Conservation (phyloP, 768 basidiomycete genomes). For the Amanita pseudoporphyria region DNA sequence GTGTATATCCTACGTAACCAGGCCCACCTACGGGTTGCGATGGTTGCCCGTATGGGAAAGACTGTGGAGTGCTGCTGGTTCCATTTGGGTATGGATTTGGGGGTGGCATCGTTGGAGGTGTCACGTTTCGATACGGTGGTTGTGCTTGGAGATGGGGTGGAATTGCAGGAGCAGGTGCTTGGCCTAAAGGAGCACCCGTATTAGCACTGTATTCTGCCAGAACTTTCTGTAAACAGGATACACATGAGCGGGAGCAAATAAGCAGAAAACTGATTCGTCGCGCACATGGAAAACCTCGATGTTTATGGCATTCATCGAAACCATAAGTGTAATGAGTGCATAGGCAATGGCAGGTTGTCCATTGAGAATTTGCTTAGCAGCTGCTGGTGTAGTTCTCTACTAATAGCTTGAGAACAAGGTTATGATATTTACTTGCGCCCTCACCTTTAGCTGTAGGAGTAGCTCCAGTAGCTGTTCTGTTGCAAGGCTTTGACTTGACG, state of each 20-base stretch:
- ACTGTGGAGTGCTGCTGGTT: conserved; percentile 5
- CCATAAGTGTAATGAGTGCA: conserved; percentile 69
- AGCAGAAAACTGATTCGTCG: background rate
- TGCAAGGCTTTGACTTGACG: conserved; percentile 44
- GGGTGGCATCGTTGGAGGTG: conserved; percentile 22
- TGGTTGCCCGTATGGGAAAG: conserved; percentile 17
- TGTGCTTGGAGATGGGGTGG: conserved; percentile 33
- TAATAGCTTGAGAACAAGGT: conserved; percentile 1
- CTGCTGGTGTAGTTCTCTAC: conserved; percentile 67
- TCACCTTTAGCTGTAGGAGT: conserved; percentile 64
- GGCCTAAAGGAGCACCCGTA: conserved; percentile 17
- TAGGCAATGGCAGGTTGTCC: conserved; percentile 70
- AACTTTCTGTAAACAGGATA: conserved; percentile 38
- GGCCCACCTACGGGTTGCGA: background rate
- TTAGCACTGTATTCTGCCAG: conserved; percentile 40
- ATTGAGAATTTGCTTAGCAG: conserved; percentile 60
- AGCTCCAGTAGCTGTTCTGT: conserved; percentile 67
- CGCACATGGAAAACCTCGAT: conserved; percentile 66
- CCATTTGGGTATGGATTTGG: conserved; percentile 8
- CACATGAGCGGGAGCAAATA: conserved; percentile 5
- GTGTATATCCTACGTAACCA: conserved; percentile 2
- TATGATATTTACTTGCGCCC: background rate
- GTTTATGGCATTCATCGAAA: conserved; percentile 64
- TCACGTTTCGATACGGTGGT: conserved; percentile 20
- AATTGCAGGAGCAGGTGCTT: conserved; percentile 31